Evolutionary conservation across 2,329 filamentous ascomycete genomes (phyloP), one percentile per base, ranked within the genome.

Genomic region (Apiospora hydei): DNA sequence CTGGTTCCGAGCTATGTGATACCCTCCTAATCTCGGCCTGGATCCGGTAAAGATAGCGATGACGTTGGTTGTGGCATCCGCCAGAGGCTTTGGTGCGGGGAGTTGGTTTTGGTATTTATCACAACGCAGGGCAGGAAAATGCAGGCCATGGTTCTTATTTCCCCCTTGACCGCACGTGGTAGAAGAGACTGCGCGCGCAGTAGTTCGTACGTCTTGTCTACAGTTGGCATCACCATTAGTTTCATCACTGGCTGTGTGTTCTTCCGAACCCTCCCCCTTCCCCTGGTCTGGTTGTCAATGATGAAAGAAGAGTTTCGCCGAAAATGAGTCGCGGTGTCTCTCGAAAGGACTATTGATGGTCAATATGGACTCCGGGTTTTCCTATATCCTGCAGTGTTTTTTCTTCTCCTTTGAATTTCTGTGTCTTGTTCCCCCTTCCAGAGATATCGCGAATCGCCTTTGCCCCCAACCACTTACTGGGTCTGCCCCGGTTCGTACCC

Each of bases 21-120:
- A 80, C 72, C 77, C 78, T 80, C 79, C 78, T 81, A 80, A 75
- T 81, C 80, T 81, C 80, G 76, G 78, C 82, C 83, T 81, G 79
- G 77, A 70, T 76, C 57, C 57, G 77, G 77, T 77, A 76, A 76
- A 77, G 76, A 77, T 78, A 77, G 78, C 75, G 73, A 77, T 78
- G 75, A 76, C 67, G 76, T 77, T 79, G 74, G 69, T 64, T 46
- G 75, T 77, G 74, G 77, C 75, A 80, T 80, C 76, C 75, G 76
- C 78, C 74, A 71, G 77, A 75, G 77, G 75, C 76, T 74, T 76
- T 73, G 77, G 76, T 76, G 73, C 66, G 75, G 76, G 70, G 79
- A 77, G 79, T 79, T 78, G 77, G 77, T 78, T 78, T 77, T 77
- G 77, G 67, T 73, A 71, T 71, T 66, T n/a, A 70, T 64, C 57